Conservation (phyloP, 345 rosid genomes). For the Citrus sp. region DNA sequence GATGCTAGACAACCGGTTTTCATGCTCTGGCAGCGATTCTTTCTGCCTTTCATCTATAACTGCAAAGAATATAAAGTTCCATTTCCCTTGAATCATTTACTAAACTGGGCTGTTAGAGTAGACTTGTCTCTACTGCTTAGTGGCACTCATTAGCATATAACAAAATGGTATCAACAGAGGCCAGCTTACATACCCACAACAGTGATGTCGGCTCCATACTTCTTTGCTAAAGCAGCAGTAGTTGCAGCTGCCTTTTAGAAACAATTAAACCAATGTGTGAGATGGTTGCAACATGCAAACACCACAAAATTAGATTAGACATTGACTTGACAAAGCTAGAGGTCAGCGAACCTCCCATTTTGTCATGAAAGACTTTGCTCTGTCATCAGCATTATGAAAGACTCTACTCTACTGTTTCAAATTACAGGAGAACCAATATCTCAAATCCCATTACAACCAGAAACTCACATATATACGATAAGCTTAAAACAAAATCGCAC, state of each 20-base stretch:
- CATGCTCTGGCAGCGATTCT: conserved; percentile 74
- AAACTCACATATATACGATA: neutral
- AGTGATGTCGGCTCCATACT: conserved; percentile 90
- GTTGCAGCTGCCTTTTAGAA: conserved; percentile 79
- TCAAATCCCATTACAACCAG: neutral
- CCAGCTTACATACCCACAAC: conserved; percentile 62
- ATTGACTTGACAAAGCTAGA: neutral
- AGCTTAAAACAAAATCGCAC: neutral
- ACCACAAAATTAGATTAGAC: neutral
- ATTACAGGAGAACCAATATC: neutral
- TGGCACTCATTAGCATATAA: neutral
- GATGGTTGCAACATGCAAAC: neutral
- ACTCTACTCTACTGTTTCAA: neutral
- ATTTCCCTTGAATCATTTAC: conserved; percentile 23
- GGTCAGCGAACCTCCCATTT: neutral
- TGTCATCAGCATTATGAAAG: too few relatives aligned
- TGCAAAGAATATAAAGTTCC: conserved; percentile 37
- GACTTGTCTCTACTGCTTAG: conserved; percentile 4
- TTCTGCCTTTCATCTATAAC: conserved; percentile 78
- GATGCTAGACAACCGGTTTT: conserved; percentile 73
- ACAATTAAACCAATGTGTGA: conserved; percentile 4
- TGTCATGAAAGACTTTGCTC: neutral
- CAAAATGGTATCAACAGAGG: neutral
- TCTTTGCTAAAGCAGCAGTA: conserved; percentile 78
- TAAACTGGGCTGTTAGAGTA: conserved; percentile 11